Percentiles rank a stretch among this genome's conserved stretches.
Evolutionary conservation across 2,329 filamentous ascomycete genomes (phyloP).

Genomic region (Sporothrix dimorphospora): DNA sequence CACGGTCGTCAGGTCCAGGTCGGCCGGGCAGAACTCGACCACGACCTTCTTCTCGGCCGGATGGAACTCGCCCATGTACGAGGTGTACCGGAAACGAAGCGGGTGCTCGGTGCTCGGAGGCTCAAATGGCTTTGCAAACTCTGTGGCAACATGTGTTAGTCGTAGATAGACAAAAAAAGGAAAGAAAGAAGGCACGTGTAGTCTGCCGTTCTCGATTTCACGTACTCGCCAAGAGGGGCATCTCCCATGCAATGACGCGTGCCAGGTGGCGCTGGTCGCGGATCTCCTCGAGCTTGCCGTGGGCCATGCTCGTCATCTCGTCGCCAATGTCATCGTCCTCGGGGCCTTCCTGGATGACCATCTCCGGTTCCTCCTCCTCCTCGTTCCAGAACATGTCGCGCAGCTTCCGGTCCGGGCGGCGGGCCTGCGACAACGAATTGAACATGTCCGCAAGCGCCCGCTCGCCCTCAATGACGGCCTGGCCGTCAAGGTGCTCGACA

Average conservation of each 20-base stretch:
- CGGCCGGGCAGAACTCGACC: slow-evolving; percentile 78
- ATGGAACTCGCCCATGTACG: slow-evolving; percentile 92
- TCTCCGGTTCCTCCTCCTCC: slow-evolving; percentile 53
- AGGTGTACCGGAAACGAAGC: slow-evolving; percentile 94
- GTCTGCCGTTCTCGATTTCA: not conserved
- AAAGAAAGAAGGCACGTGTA: slow-evolving; percentile 32
- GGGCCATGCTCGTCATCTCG: slow-evolving; percentile 80
- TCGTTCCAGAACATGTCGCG: slow-evolving; percentile 53
- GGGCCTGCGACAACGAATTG: not conserved
- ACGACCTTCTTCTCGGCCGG: slow-evolving; percentile 93
- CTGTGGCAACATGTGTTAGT: slow-evolving; percentile 49
- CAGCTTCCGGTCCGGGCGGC: slow-evolving; percentile 33
- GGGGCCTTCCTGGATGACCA: slow-evolving; percentile 56
- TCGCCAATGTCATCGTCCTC: slow-evolving; percentile 72
- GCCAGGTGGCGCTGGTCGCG: slow-evolving; percentile 88
- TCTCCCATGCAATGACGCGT: slow-evolving; percentile 88
- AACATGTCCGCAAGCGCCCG: slow-evolving; percentile 22
- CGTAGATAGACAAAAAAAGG: not conserved
- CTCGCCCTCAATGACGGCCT: not conserved
- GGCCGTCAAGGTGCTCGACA: not conserved
- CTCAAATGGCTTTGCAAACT: slow-evolving; percentile 79
- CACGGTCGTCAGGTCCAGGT: slow-evolving; percentile 68
- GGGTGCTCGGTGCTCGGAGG: slow-evolving; percentile 69
- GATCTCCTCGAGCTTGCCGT: slow-evolving; percentile 85
- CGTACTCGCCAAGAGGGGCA: slow-evolving; percentile 87